A percentile compares a stretch with the other conserved stretches of the same genome.
Evolutionary conservation across 257 asterid species (phyloP).

Genomic region (Misopates orontium): DNA sequence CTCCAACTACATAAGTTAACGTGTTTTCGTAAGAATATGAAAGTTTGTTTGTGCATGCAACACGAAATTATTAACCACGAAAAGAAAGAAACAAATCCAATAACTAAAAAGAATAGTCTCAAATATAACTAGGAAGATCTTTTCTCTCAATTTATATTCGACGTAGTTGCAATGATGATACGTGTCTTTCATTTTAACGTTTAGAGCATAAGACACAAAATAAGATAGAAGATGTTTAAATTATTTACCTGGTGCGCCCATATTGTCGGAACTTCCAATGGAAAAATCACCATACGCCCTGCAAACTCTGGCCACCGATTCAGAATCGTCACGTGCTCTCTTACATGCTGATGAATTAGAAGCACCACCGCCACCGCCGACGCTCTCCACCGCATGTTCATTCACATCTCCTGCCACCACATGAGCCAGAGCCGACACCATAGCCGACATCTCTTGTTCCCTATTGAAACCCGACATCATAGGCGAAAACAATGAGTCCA

Average conservation of each 20-base stretch:
- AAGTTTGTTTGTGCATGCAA: too few relatives aligned
- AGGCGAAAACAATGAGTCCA: constrained; percentile 34
- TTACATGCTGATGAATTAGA: constrained; percentile 32
- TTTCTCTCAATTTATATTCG: too few relatives aligned
- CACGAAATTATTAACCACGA: too few relatives aligned
- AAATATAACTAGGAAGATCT: too few relatives aligned
- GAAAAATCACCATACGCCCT: constrained; percentile 30
- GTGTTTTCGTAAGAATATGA: too few relatives aligned
- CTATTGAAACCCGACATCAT: constrained; percentile 35
- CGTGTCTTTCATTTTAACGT: too few relatives aligned
- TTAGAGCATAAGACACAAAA: too few relatives aligned
- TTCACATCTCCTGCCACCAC: constrained; percentile 50
- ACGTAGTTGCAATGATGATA: too few relatives aligned
- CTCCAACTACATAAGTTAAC: too few relatives aligned
- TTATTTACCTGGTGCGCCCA: constrained; percentile 38
- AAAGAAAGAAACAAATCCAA: too few relatives aligned
- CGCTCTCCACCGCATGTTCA: constrained; percentile 15
- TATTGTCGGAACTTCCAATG: constrained; percentile 25
- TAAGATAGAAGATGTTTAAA: neutral
- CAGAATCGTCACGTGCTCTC: constrained; percentile 47
- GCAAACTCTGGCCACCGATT: constrained; percentile 22
- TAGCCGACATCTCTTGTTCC: constrained; percentile 42
- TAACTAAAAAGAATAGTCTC: too few relatives aligned
- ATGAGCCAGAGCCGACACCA: constrained; percentile 62
- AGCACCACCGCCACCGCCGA: constrained; percentile 21